These are phyloP conservation scores for Globisporangium sylvaticum DNA, from an alignment of 352 stramenopile genomes.

Conservation along the genomic window DNA sequence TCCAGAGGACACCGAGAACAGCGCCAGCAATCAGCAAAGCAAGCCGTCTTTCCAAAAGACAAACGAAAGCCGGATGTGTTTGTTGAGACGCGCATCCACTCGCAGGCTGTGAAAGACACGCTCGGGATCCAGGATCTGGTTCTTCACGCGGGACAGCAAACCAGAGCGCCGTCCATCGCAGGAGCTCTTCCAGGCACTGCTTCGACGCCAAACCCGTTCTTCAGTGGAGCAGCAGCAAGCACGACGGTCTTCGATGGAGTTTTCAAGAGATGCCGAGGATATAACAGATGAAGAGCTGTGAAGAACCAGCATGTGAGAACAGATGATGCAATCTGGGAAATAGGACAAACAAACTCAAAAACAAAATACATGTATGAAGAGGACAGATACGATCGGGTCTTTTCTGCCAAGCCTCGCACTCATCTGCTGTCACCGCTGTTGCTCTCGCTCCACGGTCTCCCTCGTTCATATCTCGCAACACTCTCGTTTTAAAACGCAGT, in stretches of 20 bases:
- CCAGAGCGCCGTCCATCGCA: neutral
- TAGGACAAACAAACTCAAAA: conserved; percentile 6
- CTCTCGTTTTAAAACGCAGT: conserved; percentile 1
- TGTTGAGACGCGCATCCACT: conserved; percentile 30
- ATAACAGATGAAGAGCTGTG: neutral
- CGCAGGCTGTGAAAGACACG: conserved; percentile 24
- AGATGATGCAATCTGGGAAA: neutral
- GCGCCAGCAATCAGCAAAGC: neutral
- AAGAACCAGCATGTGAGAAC: neutral
- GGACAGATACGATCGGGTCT: neutral
- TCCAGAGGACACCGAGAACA: neutral
- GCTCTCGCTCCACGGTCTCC: neutral
- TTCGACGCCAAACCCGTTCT: neutral
- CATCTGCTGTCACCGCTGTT: neutral
- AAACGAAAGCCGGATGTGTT: conserved; percentile 13
- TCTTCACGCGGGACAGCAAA: conserved; percentile 14
- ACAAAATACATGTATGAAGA: conserved; percentile 18
- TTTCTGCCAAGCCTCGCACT: neutral
- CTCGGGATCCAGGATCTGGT: conserved; percentile 38
- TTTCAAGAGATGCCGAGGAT: conserved; percentile 5
- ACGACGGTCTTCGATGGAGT: conserved; percentile 10
- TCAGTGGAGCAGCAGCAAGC: neutral
- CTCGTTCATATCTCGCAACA: neutral
- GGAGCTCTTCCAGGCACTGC: neutral
- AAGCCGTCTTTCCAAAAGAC: neutral